Evolutionary conservation across 148 eudicot genomes (phyloP).

Genomic region (Heliosperma pusillum): DNA sequence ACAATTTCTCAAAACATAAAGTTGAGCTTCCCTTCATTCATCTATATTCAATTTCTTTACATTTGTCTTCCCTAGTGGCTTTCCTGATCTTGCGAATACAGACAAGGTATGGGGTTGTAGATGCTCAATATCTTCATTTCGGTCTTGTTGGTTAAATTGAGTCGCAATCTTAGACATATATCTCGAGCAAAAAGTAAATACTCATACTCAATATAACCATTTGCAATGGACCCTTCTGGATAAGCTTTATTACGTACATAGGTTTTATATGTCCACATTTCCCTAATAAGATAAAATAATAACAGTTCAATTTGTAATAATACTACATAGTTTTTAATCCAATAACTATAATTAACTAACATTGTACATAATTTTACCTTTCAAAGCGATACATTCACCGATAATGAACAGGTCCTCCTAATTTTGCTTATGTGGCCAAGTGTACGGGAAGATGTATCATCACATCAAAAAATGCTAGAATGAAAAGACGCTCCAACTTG

Average conservation of each 20-base stretch:
- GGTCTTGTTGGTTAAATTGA: too few relatives aligned
- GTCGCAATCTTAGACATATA: too few relatives aligned
- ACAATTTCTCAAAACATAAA: too few relatives aligned
- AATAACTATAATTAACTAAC: neutral
- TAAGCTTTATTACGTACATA: neutral
- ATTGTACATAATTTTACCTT: neutral
- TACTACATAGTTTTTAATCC: neutral
- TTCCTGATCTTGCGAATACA: too few relatives aligned
- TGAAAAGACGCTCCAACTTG: neutral
- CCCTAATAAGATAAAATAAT: neutral
- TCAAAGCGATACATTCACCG: slow-evolving; percentile 4
- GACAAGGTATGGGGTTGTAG: too few relatives aligned
- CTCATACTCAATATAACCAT: too few relatives aligned
- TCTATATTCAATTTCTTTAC: too few relatives aligned
- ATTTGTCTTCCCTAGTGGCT: too few relatives aligned
- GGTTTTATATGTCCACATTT: neutral
- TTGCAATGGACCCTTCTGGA: too few relatives aligned
- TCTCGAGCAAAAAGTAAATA: too few relatives aligned
- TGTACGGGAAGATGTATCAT: neutral
- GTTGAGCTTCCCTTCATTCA: too few relatives aligned
- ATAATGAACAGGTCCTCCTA: neutral
- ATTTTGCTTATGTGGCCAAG: neutral
- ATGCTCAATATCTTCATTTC: too few relatives aligned
- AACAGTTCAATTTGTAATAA: neutral
- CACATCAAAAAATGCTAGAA: neutral